These are phyloP conservation scores for Paraglomus brasilianum DNA, from an alignment of 192 early-diverging fungal genomes.

Conservation along the genomic window DNA sequence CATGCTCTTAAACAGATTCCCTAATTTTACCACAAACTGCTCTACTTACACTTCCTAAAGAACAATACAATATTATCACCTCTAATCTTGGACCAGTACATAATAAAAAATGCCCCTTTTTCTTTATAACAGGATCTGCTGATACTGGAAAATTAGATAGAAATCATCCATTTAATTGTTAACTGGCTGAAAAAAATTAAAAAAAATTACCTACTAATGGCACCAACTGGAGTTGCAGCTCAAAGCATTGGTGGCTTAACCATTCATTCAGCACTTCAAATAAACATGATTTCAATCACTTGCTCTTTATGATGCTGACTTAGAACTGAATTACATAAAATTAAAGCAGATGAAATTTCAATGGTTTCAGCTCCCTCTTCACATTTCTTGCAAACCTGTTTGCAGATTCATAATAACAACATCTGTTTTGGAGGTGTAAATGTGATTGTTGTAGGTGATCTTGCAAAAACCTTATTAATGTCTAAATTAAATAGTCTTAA, in stretches of 20 bases:
- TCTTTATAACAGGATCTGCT: slow-evolving; percentile 13
- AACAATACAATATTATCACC: slow-evolving; percentile 1
- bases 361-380: not conserved
- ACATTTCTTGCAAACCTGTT: not conserved
- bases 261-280: not conserved
- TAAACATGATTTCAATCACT: not conserved
- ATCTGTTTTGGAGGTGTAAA: not conserved
- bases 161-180: not conserved
- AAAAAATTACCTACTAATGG: not conserved
- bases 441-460: not conserved
- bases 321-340: too few relatives aligned
- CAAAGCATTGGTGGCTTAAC: too few relatives aligned
- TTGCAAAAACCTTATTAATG: too few relatives aligned
- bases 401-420: not conserved
- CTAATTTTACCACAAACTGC: not conserved
- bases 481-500: too few relatives aligned
- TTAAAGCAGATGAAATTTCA: not conserved
- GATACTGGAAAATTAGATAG: slow-evolving; percentile 1
- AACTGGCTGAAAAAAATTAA: not conserved
- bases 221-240: too few relatives aligned
- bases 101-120: not conserved
- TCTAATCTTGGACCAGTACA: not conserved
- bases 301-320: not conserved
- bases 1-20: not conserved
- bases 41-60: not conserved